Evolutionary conservation across 2,329 filamentous ascomycete genomes (phyloP), one percentile per base, ranked within the genome.

Genomic region (Aspergillus clavatus): DNA sequence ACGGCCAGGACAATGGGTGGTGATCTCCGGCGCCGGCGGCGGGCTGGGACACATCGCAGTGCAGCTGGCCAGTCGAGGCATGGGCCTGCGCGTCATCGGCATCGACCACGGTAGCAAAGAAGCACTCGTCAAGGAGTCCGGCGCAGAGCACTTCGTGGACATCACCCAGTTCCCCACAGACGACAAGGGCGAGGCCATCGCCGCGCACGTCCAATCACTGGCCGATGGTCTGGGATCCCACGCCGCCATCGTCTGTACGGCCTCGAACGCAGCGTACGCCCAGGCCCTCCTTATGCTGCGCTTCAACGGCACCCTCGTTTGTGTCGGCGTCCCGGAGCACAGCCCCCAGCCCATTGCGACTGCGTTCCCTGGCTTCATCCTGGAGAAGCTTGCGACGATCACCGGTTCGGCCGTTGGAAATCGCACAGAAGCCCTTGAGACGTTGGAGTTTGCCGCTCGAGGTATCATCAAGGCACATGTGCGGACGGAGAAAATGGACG

Each of bases 91-190:
- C 36, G 79, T 84, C 27, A 81, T 85, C 46, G 83, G 81, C 21
- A 76, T 86, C 58, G 83, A 86, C 59, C 73, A 80, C 52, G 78
- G 76, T 37, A 76, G 72, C 55, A 86, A 86, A 62, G 77, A 79
- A 54, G 55, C 76, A 10, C 59, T 85, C 2, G 74, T 79, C 7
- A 74, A 74, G 38, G 72, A 77, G 0, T 80, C 73, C n/a, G 83
- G 83, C 7, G 82, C 82, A 0, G 82, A 86, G 59, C 75, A 78
- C 52, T 86, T 86, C 65, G 70, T 86, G 47, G 80, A 83, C 50
- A 71, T 85, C 46, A 78, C 80, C 23, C 69, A 74, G 45, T 73
- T 71, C 54, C 62, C 67, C 4, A 52, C 55, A 28, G 69, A 74
- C 43, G 71, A 75, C 37, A 72, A 75, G 36, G 74, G 73, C 24